Base-by-base conservation (phyloP, 2,329 filamentous ascomycete species). In the Penicillium aurantiogriseum region DNA sequence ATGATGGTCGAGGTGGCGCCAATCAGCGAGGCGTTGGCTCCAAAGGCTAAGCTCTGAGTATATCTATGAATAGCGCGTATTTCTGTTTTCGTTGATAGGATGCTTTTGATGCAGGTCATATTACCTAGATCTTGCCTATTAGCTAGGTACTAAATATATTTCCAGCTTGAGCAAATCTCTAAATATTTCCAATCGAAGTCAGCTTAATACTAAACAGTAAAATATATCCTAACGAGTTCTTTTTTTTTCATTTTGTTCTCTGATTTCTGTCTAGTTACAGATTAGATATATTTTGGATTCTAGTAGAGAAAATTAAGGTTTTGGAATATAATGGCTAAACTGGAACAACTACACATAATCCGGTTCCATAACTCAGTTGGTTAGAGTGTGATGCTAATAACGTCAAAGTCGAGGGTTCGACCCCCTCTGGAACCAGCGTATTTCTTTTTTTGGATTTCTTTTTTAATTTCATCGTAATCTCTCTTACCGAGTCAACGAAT, bases 1-100 rank as follows among this genome's bases (percentile, higher is more conserved):
- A 78, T 86, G 63, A 74, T 86, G 68, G 70, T 78, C 33, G 63
- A 79, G 72, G 69, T 75, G 66, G 58, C 76, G 56, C 70, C 70
- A 60, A 56, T 77, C 40, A 68, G 62, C n/a, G 69, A 73, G 58
- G 69, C 67, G 3, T 46, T 68, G 54, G 53, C 55, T 46, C 48
- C n/a, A 8, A 82, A 72, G 25, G 76, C 77, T 1, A 78, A 79
- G 65, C 79, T 81, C 42, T 78, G 66, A 51, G 29, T 3, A 33
- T n/a, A 33, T 13, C 2, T 31, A 13, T 19, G 2, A 17, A 36
- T 9, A 45, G 21, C 1, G 1, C 13, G 27, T 8, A 44, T 44
- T 27, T 25, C 2, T 2, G 1, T 5, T 4, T 21, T 21, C 4
- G 0, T 1, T 50, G 21, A 38, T 1, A n/a, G 4, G 17, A 27